A percentile compares a stretch with the other conserved stretches of the same genome.
These are phyloP conservation scores for Tulasnella sp. DNA, from an alignment of 768 basidiomycete genomes.

Conservation along the genomic window DNA sequence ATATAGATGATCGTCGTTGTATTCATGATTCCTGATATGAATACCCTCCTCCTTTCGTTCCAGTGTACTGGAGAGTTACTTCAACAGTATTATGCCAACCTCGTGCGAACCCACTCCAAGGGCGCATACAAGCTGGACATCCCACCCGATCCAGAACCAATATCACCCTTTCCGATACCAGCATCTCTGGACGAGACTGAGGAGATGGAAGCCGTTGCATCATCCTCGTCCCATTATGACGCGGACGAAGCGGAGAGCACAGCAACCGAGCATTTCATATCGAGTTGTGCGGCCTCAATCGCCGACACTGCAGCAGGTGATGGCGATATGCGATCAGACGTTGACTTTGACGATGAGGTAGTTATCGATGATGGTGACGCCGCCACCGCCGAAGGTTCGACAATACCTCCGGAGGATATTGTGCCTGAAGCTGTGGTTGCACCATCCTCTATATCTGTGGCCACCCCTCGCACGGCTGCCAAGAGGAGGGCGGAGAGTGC, in stretches of 20 bases:
- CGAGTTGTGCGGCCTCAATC: conserved; percentile 6
- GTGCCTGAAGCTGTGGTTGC: neutral
- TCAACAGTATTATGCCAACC: conserved; percentile 89
- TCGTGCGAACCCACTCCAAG: conserved; percentile 63
- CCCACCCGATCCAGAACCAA: neutral
- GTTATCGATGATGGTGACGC: neutral
- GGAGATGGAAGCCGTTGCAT: neutral
- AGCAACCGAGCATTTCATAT: neutral
- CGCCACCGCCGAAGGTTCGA: neutral
- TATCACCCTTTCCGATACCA: neutral
- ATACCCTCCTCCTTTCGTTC: conserved; percentile 6
- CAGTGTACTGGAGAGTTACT: conserved; percentile 86
- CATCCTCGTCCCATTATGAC: neutral
- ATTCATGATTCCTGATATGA: no score
- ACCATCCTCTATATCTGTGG: no score
- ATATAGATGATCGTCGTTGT: no score
- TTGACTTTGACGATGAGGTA: neutral
- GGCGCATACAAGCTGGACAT: neutral
- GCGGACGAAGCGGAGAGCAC: conserved; percentile 13
- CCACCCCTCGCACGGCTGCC: conserved; percentile 6
- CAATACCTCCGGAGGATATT: neutral
- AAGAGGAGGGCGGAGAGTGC: neutral
- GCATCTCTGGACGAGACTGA: neutral
- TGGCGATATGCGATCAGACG: conserved; percentile 4
- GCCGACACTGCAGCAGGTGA: neutral